phyloP scores from a whole-genome alignment of 768 basidiomycete genomes.

The Russula lepida region DNA sequence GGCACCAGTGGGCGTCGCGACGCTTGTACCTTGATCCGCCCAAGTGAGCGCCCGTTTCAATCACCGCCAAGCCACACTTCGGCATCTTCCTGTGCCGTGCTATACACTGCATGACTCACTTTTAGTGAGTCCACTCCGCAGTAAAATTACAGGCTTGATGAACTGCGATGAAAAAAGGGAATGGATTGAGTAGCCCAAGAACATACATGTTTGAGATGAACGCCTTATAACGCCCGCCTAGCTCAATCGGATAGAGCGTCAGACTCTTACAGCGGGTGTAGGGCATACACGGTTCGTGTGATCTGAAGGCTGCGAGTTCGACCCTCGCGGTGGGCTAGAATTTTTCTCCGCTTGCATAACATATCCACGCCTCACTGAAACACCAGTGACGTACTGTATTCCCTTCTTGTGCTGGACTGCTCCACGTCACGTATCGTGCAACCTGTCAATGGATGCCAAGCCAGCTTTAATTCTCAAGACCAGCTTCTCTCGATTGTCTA shows the following conservation, averaged over 20 bases:
- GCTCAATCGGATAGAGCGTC: constrained; percentile 64
- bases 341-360: not conserved
- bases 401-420: not conserved
- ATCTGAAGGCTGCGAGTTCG: constrained; percentile 60
- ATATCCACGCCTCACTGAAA: not conserved
- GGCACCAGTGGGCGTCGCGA: not conserved
- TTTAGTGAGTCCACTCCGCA: too few species aligned
- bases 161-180: not conserved
- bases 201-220: not conserved
- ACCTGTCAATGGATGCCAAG: not conserved
- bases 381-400: not conserved
- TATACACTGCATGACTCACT: not conserved
- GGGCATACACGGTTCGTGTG: constrained; percentile 3
- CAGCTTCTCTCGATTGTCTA: too few species aligned
- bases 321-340: constrained; percentile 53
- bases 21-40: not conserved
- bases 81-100: not conserved
- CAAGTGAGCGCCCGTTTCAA: not conserved
- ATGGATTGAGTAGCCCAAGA: not conserved
- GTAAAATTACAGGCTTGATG: not conserved
- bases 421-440: too few species aligned
- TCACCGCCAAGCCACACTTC: not conserved
- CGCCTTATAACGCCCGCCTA: constrained; percentile 38
- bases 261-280: constrained; percentile 40
- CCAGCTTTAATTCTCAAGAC: not conserved